Conservation (phyloP, 2,329 filamentous ascomycete species). For the Pyrenophora graminea region DNA sequence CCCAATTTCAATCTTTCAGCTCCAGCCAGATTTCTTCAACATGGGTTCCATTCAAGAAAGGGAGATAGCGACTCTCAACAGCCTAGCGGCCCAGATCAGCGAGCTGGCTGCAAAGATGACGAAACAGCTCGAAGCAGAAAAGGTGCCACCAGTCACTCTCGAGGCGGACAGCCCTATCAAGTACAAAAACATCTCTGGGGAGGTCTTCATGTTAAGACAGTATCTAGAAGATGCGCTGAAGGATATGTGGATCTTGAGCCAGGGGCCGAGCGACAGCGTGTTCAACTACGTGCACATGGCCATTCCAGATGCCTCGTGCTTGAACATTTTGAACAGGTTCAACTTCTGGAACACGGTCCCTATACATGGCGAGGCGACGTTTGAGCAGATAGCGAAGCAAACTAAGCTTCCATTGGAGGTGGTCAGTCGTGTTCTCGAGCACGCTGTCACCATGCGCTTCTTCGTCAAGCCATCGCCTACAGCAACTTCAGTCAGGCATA, state of each 20-base stretch:
- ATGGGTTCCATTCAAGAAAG: slow-evolving; percentile 26
- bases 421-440: slow-evolving; percentile 39
- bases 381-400: slow-evolving; percentile 34
- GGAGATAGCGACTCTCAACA: slow-evolving; percentile 45
- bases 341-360: slow-evolving; percentile 59
- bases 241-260: slow-evolving; percentile 54
- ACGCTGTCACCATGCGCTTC: slow-evolving; percentile 43
- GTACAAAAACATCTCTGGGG: slow-evolving; percentile 50
- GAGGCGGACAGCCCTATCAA: slow-evolving; percentile 50
- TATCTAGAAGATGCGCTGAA: slow-evolving; percentile 52
- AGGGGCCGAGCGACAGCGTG: slow-evolving; percentile 57
- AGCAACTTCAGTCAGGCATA: slow-evolving; percentile 27
- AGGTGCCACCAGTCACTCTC: slow-evolving; percentile 51
- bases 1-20: no score
- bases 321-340: slow-evolving; percentile 58
- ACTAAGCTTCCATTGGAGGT: slow-evolving; percentile 34
- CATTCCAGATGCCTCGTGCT: slow-evolving; percentile 51
- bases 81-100: slow-evolving; percentile 53
- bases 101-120: slow-evolving; percentile 52
- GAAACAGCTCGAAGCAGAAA: slow-evolving; percentile 49
- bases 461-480: slow-evolving; percentile 34
- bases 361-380: slow-evolving; percentile 51
- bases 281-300: slow-evolving; percentile 46
- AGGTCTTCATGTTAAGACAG: slow-evolving; percentile 53
- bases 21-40: background rate